These are phyloP conservation scores for Grosmannia penicillata DNA, from an alignment of 2,329 filamentous ascomycete species.

Conservation along the genomic window DNA sequence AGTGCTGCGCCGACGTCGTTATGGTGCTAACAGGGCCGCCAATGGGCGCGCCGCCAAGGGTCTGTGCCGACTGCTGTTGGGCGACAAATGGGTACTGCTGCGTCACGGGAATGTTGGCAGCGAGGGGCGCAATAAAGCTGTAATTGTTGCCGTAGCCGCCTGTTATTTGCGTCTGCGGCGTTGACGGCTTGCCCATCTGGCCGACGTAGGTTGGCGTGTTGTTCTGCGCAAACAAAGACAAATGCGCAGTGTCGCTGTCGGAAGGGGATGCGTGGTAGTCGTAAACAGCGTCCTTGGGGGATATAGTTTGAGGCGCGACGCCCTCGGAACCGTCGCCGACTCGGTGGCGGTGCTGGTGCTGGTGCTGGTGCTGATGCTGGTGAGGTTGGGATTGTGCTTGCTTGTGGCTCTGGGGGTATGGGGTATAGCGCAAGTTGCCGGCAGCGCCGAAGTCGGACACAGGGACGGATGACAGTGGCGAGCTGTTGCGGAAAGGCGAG, in stretches of 20 bases:
- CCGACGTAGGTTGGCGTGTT: slow-evolving; percentile 30
- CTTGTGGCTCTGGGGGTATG: slow-evolving; percentile 43
- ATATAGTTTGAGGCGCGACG: slow-evolving; percentile 67
- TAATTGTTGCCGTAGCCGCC: slow-evolving; percentile 1
- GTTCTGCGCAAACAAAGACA: slow-evolving; percentile 48
- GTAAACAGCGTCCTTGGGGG: slow-evolving; percentile 78
- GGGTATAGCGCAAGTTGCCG: slow-evolving; percentile 25
- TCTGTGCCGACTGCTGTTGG: slow-evolving; percentile 7
- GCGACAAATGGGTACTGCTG: slow-evolving; percentile 38
- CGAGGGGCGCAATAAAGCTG: slow-evolving; percentile 9
- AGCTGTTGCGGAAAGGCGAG: slow-evolving; percentile 69
- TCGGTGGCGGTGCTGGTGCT: slow-evolving; percentile 45
- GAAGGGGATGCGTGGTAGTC: slow-evolving; percentile 56
- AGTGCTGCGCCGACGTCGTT: no score
- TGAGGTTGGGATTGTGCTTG: slow-evolving; percentile 1
- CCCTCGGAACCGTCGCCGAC: slow-evolving; percentile 34
- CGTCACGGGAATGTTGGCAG: slow-evolving; percentile 24
- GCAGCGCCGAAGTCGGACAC: slow-evolving; percentile 26
- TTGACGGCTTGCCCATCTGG: slow-evolving; percentile 6
- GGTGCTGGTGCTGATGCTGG: slow-evolving; percentile 17
- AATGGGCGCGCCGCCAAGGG: neutral
- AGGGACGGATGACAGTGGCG: slow-evolving; percentile 38
- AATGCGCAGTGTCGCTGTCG: slow-evolving; percentile 33
- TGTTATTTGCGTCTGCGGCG: slow-evolving; percentile 14
- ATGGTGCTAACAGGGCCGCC: no score